phyloP scores from a whole-genome alignment of 1,284 basidiomycete genomes.

The Cryptococcus sp. region DNA sequence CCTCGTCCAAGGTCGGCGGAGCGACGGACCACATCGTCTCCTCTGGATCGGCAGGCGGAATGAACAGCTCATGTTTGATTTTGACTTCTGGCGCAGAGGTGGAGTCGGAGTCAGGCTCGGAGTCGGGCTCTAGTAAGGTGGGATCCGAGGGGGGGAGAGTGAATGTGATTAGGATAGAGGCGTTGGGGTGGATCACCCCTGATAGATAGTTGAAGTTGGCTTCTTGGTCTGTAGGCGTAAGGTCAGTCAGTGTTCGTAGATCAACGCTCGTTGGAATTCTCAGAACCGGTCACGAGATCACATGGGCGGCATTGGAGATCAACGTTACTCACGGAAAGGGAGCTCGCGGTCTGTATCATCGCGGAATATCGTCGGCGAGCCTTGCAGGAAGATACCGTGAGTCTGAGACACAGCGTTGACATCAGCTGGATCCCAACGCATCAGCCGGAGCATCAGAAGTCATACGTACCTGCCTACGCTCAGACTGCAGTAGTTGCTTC shows the following conservation, averaged over 20 bases:
- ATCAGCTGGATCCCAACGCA: not conserved
- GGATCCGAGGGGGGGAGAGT: slow-evolving; percentile 39
- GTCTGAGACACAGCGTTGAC: slow-evolving; percentile 12
- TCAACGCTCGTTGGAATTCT: not conserved
- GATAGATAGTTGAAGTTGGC: slow-evolving; percentile 87
- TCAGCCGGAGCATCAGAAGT: not conserved
- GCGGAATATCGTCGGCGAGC: slow-evolving; percentile 62
- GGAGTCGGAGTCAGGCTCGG: too few relatives aligned
- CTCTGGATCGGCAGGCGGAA: slow-evolving; percentile 68
- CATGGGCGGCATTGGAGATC: too few relatives aligned
- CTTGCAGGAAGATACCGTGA: slow-evolving; percentile 53
- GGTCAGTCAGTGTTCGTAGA: not conserved
- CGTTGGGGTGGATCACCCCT: slow-evolving; percentile 70
- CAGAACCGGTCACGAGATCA: not conserved
- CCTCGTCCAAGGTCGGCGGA: slow-evolving; percentile 69
- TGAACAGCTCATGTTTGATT: slow-evolving; percentile 64
- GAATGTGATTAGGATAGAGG: slow-evolving; percentile 67
- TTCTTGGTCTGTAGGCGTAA: slow-evolving; percentile 58
- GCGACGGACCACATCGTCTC: slow-evolving; percentile 84
- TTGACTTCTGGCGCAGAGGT: slow-evolving; percentile 13
- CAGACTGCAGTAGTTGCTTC: slow-evolving; percentile 30
- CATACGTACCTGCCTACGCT: slow-evolving; percentile 32
- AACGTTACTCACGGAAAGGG: slow-evolving; percentile 61
- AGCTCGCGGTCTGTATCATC: slow-evolving; percentile 89
- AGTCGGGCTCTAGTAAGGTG: too few relatives aligned